phyloP scores from a whole-genome alignment of 768 basidiomycete genomes.

The Lepiota venenata region DNA sequence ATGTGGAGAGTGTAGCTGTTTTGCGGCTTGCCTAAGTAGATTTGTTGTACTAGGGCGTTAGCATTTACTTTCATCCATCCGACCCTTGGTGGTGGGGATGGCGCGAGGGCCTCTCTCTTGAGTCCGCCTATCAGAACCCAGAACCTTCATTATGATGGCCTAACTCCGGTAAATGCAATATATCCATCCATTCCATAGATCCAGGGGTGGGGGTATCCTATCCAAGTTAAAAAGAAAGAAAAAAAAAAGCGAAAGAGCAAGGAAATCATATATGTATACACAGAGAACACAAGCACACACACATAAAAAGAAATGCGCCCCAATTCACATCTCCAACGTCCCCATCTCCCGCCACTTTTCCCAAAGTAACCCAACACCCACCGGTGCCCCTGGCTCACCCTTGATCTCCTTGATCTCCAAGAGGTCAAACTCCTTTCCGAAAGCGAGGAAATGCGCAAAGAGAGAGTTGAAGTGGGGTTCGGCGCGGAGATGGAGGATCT shows the following conservation, averaged over 20 bases:
- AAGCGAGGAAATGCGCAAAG: conserved; percentile 96
- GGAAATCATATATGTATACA: not conserved
- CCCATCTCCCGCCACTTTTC: conserved; percentile 92
- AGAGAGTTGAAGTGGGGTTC: conserved; percentile 97
- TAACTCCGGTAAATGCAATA: too few species aligned
- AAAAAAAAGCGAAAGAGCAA: too few species aligned
- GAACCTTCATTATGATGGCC: too few species aligned
- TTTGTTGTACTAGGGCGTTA: too few species aligned
- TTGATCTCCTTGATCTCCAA: conserved; percentile 87
- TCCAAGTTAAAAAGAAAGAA: too few species aligned
- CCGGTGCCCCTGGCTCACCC: conserved; percentile 54
- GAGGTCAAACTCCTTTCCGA: conserved; percentile 91
- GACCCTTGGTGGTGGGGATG: too few species aligned
- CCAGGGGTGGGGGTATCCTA: too few species aligned
- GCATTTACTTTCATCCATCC: too few species aligned
- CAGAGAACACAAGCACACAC: too few species aligned
- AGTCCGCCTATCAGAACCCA: too few species aligned
- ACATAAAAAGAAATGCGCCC: not conserved
- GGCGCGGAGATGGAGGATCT: conserved; percentile 88
- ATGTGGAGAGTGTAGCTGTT: conserved; percentile 83
- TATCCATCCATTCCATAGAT: too few species aligned
- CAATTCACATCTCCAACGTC: conserved; percentile 32
- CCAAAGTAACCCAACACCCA: conserved; percentile 78
- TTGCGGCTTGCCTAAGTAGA: conserved; percentile 44
- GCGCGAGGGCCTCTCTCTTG: too few species aligned